Base-by-base conservation (phyloP, 805 yeast genomes). In the Zygoascus flipseniorum region DNA sequence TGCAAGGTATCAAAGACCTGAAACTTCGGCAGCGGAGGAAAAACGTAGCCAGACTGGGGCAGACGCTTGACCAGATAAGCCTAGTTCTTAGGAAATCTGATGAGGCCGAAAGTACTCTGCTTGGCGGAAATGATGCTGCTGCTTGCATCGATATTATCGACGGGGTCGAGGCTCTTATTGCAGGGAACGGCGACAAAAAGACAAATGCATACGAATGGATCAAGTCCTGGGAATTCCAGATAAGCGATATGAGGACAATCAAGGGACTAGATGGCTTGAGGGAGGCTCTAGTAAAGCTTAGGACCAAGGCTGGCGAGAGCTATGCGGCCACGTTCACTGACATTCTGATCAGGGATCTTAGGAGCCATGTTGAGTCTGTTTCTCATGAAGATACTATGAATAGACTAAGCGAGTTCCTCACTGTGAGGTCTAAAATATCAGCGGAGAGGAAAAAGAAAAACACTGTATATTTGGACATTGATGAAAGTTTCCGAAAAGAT, bases 291-390 rank as follows among this genome's bases (percentile, higher is more conserved):
- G 70, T 76, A 13, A 74, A 71, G 26, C 68, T 89, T 60, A 77
- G 83, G 49, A 69, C 74, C n/a, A 81, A 78, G 45, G 83, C 88
- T 50, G 90, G 93, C 14, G 78, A 76, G 41, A 79, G 82, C n/a
- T 85, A 82, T 59, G 78, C 83, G 6, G 71, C 76, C 23, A 70
- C 79, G 46, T 82, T 90, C 61, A 72, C 77, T 8, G 76, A 77
- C 23, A 61, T 75, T 32, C 69, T 90, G 47, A 58, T 85, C 10
- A 72, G 72, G 0, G 96, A 90, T 66, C 66, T 90, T 48, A 75
- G 84, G 55, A 49, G 59, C 2, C 87, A 83, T 59, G 79, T 80
- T 59, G 76, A 76, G 35, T 66, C 73, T 1, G 77, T 80, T 0
- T 70, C 82, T 1, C 61, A 62, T 1, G 60, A 65, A 6, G 81